Conservation (phyloP, 164 flowering plant species). For the Malania oleifera region DNA sequence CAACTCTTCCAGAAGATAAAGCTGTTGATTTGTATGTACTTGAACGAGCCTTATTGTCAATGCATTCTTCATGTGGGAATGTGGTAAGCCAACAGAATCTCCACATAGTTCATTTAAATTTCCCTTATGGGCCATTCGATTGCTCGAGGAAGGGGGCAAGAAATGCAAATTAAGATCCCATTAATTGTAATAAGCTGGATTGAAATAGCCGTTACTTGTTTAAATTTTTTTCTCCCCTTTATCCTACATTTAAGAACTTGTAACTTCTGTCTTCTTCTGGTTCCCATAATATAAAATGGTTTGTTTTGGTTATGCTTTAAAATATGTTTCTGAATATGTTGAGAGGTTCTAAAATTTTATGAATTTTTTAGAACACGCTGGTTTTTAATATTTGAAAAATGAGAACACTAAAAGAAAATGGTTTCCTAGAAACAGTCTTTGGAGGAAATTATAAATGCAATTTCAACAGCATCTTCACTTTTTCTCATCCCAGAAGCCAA, state of each 20-base stretch:
- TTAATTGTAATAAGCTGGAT: no score
- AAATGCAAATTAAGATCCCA: background rate
- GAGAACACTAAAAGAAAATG: no score
- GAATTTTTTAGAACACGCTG: no score
- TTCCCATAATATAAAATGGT: no score
- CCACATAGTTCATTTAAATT: background rate
- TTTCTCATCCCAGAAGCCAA: no score
- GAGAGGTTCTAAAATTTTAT: background rate
- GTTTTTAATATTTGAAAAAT: background rate
- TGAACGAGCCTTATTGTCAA: constrained; percentile 86
- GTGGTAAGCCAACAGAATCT: constrained; percentile 55
- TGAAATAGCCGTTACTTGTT: background rate
- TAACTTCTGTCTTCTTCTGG: no score
- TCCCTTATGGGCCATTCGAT: background rate
- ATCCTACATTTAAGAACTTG: background rate
- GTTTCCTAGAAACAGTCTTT: background rate
- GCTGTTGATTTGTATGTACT: constrained; percentile 96
- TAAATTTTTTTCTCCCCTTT: background rate
- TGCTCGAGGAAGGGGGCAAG: background rate
- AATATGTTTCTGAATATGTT: background rate
- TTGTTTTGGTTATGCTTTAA: background rate
- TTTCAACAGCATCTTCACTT: background rate
- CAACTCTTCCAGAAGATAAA: constrained; percentile 92
- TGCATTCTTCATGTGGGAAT: constrained; percentile 97
- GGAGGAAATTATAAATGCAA: background rate